phyloP scores from a whole-genome alignment of 495 filamentous ascomycete species.

The Astrocystis sublimbata region DNA sequence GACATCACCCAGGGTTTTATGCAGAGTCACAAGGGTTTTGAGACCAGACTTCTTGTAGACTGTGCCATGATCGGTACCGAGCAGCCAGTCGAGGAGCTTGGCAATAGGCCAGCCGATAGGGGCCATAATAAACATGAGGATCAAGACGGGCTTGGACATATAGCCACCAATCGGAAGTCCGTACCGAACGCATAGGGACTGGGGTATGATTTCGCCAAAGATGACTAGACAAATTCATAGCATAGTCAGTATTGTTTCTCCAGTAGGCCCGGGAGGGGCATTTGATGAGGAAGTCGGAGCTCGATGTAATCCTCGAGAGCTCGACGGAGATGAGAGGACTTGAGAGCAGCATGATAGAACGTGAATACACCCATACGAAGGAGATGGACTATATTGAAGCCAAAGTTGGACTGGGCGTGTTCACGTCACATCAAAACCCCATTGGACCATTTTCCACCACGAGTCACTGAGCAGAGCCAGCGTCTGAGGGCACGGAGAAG shows the following conservation, averaged over 20 bases:
- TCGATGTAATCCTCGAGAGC: too few species aligned
- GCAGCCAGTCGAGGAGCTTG: conserved; percentile 81
- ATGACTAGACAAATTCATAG: conserved; percentile 64
- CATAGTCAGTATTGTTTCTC: neutral
- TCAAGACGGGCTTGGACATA: conserved; percentile 85
- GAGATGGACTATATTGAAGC: too few species aligned
- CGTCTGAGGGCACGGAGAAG: neutral
- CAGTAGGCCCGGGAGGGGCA: neutral
- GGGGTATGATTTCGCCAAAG: conserved; percentile 93
- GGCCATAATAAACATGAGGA: conserved; percentile 87
- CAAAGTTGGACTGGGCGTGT: too few species aligned
- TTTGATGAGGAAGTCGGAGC: neutral
- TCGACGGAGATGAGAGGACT: too few species aligned
- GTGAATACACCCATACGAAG: too few species aligned
- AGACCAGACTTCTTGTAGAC: conserved; percentile 95
- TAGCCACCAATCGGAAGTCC: conserved; percentile 94
- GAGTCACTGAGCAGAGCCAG: too few species aligned
- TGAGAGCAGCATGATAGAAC: too few species aligned
- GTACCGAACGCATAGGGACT: conserved; percentile 95
- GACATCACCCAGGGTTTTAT: conserved; percentile 83
- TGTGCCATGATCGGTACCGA: conserved; percentile 90
- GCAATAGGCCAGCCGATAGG: conserved; percentile 88
- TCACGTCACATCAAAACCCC: too few species aligned
- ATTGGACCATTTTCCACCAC: too few species aligned
- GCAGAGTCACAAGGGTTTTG: conserved; percentile 77